A percentile compares a stretch with the other conserved stretches of the same genome.
Conservation (phyloP, 805 yeast species). For the Torulaspora quercuum region DNA sequence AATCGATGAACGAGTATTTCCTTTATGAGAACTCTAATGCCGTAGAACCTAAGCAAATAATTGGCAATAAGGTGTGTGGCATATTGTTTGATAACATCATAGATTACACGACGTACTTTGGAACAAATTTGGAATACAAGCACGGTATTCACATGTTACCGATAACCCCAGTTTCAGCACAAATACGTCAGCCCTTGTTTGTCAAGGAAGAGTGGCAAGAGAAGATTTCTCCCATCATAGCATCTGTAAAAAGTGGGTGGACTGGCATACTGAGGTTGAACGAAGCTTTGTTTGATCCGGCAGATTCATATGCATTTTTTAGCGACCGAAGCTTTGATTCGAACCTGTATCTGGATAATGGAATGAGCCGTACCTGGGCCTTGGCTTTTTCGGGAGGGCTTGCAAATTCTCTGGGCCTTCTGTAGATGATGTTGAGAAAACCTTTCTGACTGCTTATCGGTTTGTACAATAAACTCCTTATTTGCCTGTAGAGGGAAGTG, state of each 20-base stretch:
- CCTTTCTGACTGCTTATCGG: too few species aligned
- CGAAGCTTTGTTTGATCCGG: slow-evolving; percentile 45
- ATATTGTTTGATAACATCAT: slow-evolving; percentile 68
- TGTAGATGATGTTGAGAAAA: too few species aligned
- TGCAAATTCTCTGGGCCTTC: slow-evolving; percentile 22
- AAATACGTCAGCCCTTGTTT: slow-evolving; percentile 49
- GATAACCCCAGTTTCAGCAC: slow-evolving; percentile 39
- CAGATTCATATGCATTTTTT: slow-evolving; percentile 43
- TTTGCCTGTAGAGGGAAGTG: too few species aligned
- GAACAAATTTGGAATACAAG: slow-evolving; percentile 55
- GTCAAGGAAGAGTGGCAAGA: slow-evolving; percentile 50
- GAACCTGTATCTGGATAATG: slow-evolving; percentile 49
- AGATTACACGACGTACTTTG: slow-evolving; percentile 72
- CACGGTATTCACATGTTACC: slow-evolving; percentile 83
- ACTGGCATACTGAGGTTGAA: slow-evolving; percentile 47
- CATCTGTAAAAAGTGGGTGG: slow-evolving; percentile 56
- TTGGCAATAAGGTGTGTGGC: slow-evolving; percentile 62
- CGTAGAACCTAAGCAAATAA: slow-evolving; percentile 49
- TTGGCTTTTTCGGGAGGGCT: slow-evolving; percentile 56
- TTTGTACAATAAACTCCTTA: too few species aligned
- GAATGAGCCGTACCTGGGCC: slow-evolving; percentile 62
- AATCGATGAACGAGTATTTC: slow-evolving; percentile 56
- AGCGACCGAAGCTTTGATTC: slow-evolving; percentile 34
- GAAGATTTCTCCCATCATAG: slow-evolving; percentile 42
- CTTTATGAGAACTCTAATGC: slow-evolving; percentile 47